Percentiles rank a stretch among this genome's conserved stretches.
Conservation (phyloP, 2,329 filamentous ascomycete species). For the Emericellopsis cladophorae region DNA sequence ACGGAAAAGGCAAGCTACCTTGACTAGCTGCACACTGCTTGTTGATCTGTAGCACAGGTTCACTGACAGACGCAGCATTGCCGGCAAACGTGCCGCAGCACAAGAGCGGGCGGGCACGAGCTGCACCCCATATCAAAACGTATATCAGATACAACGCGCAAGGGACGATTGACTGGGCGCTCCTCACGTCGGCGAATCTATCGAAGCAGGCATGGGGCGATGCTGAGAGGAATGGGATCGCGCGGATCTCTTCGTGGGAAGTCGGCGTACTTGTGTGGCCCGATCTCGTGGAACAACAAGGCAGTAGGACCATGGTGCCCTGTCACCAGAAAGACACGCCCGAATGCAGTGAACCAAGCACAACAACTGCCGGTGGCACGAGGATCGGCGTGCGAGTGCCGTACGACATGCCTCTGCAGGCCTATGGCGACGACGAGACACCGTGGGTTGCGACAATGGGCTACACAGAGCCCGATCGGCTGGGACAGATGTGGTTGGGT, state of each 20-base stretch:
- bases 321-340: constrained; percentile 53
- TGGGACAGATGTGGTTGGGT: constrained; percentile 16
- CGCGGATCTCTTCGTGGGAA: constrained; percentile 71
- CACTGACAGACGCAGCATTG: constrained; percentile 10
- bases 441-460: constrained; percentile 64
- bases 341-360: constrained; percentile 6
- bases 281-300: constrained; percentile 27
- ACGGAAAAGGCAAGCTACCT: neutral
- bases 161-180: constrained; percentile 62
- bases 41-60: neutral
- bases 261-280: constrained; percentile 79
- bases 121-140: constrained; percentile 82
- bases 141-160: constrained; percentile 55
- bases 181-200: constrained; percentile 83
- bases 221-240: constrained; percentile 41
- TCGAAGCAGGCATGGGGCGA: constrained; percentile 86
- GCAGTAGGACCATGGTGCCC: constrained; percentile 48
- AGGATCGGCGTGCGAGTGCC: constrained; percentile 65
- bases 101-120: constrained; percentile 50
- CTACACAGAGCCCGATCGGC: constrained; percentile 51
- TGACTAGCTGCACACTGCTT: neutral
- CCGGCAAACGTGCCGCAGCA: constrained; percentile 8
- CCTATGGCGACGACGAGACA: constrained; percentile 48
- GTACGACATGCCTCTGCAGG: constrained; percentile 64
- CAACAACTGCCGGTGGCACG: constrained; percentile 6